Evolutionary conservation across 176 grass and related monocot genomes (phyloP).

Genomic region (Tillandsia leiboldiana): DNA sequence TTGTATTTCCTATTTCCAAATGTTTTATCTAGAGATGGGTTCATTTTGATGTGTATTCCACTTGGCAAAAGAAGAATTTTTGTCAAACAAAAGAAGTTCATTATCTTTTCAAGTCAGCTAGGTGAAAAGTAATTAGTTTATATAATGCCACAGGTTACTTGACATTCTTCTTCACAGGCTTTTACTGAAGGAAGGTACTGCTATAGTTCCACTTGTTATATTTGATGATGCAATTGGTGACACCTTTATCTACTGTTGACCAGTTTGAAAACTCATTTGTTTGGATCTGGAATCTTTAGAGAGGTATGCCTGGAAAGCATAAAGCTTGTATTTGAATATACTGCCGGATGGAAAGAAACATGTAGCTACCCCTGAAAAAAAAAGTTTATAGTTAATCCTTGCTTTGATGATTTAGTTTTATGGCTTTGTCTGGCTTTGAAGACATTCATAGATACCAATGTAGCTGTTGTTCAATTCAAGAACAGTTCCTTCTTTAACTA

Average conservation of each 20-base stretch:
- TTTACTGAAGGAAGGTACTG: constrained; percentile 89
- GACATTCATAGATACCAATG: constrained; percentile 1
- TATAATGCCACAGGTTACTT: constrained; percentile 94
- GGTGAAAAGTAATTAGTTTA: constrained; percentile 54
- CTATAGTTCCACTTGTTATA: constrained; percentile 99
- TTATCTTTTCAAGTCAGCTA: constrained; percentile 4
- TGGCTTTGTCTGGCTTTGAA: constrained; percentile 31
- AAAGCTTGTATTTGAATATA: constrained; percentile 56
- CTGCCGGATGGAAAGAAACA: constrained; percentile 28
- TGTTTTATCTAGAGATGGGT: too few relatives aligned
- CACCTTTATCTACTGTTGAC: constrained; percentile 98
- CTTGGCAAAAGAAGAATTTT: constrained; percentile 5
- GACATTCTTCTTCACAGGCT: constrained; percentile 99
- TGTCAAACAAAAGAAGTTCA: not conserved
- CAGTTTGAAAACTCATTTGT: constrained; percentile 94
- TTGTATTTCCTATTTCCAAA: too few relatives aligned
- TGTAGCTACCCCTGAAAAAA: constrained; percentile 36
- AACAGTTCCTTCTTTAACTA: constrained; percentile 43
- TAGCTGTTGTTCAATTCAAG: constrained; percentile 12
- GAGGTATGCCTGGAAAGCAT: constrained; percentile 97
- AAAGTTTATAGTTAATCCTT: constrained; percentile 20
- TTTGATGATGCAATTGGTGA: constrained; percentile 99
- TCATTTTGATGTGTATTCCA: too few relatives aligned
- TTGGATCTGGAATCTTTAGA: constrained; percentile 94
- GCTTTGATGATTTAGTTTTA: constrained; percentile 28